Percentiles rank a stretch among this genome's conserved stretches.
These are phyloP conservation scores for Podospora pseudoanserina DNA, from an alignment of 495 filamentous ascomycete species.

Conservation along the genomic window DNA sequence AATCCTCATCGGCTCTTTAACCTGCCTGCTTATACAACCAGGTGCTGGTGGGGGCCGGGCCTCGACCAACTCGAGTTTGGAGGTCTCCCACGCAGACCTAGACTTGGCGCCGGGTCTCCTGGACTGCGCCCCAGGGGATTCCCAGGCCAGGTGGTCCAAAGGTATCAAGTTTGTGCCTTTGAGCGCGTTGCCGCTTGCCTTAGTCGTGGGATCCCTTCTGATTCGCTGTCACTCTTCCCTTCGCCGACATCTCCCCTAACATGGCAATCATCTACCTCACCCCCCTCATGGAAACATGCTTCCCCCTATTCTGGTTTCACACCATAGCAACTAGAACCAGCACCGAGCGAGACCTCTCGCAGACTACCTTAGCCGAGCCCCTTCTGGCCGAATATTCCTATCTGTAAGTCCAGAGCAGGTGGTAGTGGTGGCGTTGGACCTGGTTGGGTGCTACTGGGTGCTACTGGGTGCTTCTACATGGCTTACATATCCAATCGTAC, in stretches of 20 bases:
- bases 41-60: background rate
- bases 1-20: background rate
- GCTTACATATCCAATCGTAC: background rate
- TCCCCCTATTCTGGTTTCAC: background rate
- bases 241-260: background rate
- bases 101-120: constrained; percentile 11
- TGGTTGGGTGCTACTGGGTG: background rate
- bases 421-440: background rate
- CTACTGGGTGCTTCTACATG: constrained; percentile 4
- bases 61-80: constrained; percentile 1
- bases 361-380: background rate
- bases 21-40: background rate
- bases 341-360: background rate
- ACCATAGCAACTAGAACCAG: background rate
- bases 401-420: background rate
- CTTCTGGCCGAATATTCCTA: background rate
- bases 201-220: constrained; percentile 7
- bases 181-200: constrained; percentile 11
- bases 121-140: constrained; percentile 11
- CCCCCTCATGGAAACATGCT: background rate
- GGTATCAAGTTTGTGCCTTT: constrained; percentile 9
- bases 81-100: constrained; percentile 9
- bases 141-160: background rate
- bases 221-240: constrained; percentile 7
- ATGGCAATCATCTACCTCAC: background rate